phyloP scores from a whole-genome alignment of 805 yeast genomes.

The Saccharomycopsis javanensis region DNA sequence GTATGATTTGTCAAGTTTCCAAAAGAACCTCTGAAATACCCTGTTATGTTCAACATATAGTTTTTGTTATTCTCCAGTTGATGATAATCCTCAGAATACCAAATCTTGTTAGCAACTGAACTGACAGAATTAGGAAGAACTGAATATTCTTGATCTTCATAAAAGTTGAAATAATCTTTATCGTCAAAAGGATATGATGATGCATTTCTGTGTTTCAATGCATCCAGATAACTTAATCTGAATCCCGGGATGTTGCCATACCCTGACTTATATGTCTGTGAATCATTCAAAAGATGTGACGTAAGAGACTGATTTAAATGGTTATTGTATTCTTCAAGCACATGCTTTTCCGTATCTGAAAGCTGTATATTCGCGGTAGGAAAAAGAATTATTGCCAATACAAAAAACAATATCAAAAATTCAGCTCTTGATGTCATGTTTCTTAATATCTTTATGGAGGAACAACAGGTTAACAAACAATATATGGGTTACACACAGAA shows the following conservation, averaged over 20 bases:
- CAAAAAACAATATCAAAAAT: slow-evolving; percentile 11
- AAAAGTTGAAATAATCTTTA: slow-evolving; percentile 35
- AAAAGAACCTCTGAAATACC: slow-evolving; percentile 38
- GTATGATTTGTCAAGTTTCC: slow-evolving; percentile 18
- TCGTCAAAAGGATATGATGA: slow-evolving; percentile 51
- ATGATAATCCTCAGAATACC: slow-evolving; percentile 29
- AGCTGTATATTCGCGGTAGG: slow-evolving; percentile 25
- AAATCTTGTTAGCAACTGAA: slow-evolving; percentile 37
- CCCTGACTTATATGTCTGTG: slow-evolving; percentile 37
- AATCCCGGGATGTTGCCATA: slow-evolving; percentile 72
- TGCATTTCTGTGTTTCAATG: slow-evolving; percentile 32
- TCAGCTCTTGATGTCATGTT: slow-evolving; percentile 3
- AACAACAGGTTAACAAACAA: too few species aligned
- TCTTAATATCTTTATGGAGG: not conserved
- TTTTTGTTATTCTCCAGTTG: slow-evolving; percentile 8
- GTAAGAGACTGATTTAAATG: slow-evolving; percentile 24
- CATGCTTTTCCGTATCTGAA: slow-evolving; percentile 31
- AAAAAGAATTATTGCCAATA: slow-evolving; percentile 30
- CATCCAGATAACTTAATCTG: slow-evolving; percentile 54
- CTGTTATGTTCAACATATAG: slow-evolving; percentile 38
- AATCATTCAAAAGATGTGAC: slow-evolving; percentile 28
- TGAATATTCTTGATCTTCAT: slow-evolving; percentile 42
- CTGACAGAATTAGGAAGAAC: slow-evolving; percentile 54
- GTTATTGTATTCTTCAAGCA: slow-evolving; percentile 30
- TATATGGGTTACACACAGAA: too few species aligned